Evolutionary conservation across 192 early-diverging fungal species (phyloP).

Genomic region (Jimgerdemannia lactiflua): DNA sequence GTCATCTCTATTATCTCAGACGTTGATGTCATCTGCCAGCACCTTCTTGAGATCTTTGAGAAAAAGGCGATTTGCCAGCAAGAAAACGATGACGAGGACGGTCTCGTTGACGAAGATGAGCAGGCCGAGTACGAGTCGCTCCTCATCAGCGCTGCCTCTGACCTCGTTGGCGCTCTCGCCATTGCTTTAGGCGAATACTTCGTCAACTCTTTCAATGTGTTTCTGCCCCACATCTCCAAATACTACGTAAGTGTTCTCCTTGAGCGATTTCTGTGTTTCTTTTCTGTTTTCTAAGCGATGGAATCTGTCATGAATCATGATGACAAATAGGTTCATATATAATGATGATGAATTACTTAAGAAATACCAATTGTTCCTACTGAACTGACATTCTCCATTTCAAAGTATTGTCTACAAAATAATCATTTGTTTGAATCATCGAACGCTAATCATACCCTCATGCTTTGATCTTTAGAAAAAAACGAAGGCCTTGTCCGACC

Average conservation of each 20-base stretch:
- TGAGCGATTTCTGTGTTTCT: neutral
- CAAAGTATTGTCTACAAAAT: neutral
- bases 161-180: slow-evolving; percentile 78
- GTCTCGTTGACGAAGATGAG: slow-evolving; percentile 75
- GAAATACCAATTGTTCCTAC: neutral
- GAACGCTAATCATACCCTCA: slow-evolving; percentile 5
- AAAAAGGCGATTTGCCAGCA: slow-evolving; percentile 76
- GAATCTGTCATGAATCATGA: too few species aligned
- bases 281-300: neutral
- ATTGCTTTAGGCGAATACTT: slow-evolving; percentile 73
- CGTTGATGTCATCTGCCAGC: slow-evolving; percentile 28
- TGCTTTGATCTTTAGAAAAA: slow-evolving; percentile 43
- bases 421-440: slow-evolving; percentile 8
- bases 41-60: slow-evolving; percentile 59
- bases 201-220: slow-evolving; percentile 69
- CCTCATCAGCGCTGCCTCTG: slow-evolving; percentile 75
- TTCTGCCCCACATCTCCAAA: slow-evolving; percentile 76
- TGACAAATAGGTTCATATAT: too few species aligned
- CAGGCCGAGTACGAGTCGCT: slow-evolving; percentile 82
- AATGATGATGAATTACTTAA: too few species aligned
- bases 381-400: slow-evolving; percentile 6
- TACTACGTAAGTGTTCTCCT: slow-evolving; percentile 58
- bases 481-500: slow-evolving; percentile 65
- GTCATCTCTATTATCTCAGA: slow-evolving; percentile 1
- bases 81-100: slow-evolving; percentile 61